These are phyloP conservation scores for Suhomyces guaymorum DNA, from an alignment of 1,139 yeast genomes.

Conservation along the genomic window DNA sequence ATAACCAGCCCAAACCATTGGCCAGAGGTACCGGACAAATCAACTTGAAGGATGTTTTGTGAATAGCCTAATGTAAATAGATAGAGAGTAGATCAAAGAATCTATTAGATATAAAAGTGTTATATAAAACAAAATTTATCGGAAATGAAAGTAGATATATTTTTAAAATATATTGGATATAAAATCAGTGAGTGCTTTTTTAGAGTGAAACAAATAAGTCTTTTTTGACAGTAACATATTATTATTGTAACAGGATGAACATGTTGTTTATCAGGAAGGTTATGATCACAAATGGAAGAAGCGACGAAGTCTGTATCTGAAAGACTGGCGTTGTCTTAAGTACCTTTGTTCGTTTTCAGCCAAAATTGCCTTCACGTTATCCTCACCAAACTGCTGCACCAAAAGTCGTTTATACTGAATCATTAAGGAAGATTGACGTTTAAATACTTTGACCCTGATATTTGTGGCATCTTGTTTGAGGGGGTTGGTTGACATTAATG, in stretches of 20 bases:
- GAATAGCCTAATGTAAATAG: neutral
- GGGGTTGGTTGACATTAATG: neutral
- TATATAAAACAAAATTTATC: too few species aligned
- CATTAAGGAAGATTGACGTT: neutral
- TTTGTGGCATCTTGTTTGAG: slow-evolving; percentile 1
- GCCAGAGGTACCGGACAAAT: slow-evolving; percentile 71
- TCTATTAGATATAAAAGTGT: too few species aligned
- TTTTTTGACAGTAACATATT: too few species aligned
- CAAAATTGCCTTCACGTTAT: slow-evolving; percentile 1
- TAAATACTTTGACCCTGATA: slow-evolving; percentile 3
- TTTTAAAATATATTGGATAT: too few species aligned
- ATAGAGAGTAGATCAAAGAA: too few species aligned
- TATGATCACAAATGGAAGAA: slow-evolving; percentile 1
- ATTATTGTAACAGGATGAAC: too few species aligned
- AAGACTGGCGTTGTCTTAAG: neutral
- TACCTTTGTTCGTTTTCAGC: slow-evolving; percentile 6
- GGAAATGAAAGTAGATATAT: too few species aligned
- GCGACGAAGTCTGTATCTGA: neutral
- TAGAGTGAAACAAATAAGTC: too few species aligned
- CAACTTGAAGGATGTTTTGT: slow-evolving; percentile 61
- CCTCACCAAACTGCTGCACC: slow-evolving; percentile 5
- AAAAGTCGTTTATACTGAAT: slow-evolving; percentile 1
- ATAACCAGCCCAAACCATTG: slow-evolving; percentile 68
- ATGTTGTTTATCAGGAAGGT: too few species aligned
- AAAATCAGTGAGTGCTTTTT: too few species aligned